These are phyloP conservation scores for Aspergillus fumigatiaffinis DNA, from an alignment of 2,329 filamentous ascomycete genomes.

Conservation along the genomic window DNA sequence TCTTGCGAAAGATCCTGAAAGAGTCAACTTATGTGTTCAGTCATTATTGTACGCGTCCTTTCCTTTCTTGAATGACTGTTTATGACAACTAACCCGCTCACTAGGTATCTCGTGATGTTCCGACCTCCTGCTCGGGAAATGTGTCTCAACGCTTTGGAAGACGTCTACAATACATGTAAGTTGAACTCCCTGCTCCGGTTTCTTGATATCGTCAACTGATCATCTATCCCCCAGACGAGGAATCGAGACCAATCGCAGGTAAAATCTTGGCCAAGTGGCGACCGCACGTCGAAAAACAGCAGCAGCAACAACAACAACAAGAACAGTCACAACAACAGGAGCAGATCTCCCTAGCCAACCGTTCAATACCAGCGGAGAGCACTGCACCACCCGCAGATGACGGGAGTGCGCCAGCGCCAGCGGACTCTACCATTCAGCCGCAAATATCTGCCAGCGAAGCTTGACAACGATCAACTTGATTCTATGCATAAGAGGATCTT, in stretches of 20 bases:
- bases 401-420: neutral
- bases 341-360: neutral
- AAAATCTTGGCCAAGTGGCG: conserved; percentile 56
- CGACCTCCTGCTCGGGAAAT: conserved; percentile 57
- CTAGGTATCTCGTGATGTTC: conserved; percentile 54
- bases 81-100: conserved; percentile 9
- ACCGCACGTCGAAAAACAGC: conserved; percentile 39
- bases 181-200: conserved; percentile 1
- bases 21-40: conserved; percentile 56
- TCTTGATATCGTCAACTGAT: neutral
- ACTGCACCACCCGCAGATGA: neutral
- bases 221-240: conserved; percentile 34
- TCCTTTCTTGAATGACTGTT: neutral
- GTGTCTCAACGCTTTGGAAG: conserved; percentile 55
- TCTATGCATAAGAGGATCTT: neutral
- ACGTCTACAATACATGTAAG: conserved; percentile 55
- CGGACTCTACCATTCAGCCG: neutral
- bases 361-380: neutral
- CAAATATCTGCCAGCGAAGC: neutral
- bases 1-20: conserved; percentile 60
- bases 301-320: conserved; percentile 15
- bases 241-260: conserved; percentile 45
- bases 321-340: conserved; percentile 3
- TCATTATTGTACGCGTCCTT: conserved; percentile 49
- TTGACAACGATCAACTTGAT: neutral